phyloP scores from a whole-genome alignment of 23 red algal species.

The Agarophyton chilense region DNA sequence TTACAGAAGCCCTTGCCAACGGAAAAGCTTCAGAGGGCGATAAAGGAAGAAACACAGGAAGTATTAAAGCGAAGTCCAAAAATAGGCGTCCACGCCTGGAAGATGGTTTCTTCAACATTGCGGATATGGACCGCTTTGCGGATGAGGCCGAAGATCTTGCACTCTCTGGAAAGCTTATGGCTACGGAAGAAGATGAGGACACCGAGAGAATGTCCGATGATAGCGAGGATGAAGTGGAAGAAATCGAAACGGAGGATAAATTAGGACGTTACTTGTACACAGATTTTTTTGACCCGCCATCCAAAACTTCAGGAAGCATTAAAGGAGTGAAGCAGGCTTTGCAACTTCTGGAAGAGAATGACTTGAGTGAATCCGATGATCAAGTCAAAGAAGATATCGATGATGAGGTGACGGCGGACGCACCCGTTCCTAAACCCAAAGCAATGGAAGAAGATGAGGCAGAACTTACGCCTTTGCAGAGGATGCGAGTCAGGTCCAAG shows the following conservation, averaged over 20 bases:
- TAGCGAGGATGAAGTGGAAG: not conserved
- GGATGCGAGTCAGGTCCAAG: not conserved
- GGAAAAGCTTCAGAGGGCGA: not conserved
- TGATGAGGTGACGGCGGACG: not conserved
- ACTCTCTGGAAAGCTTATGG: slow-evolving; percentile 48
- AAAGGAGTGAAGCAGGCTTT: slow-evolving; percentile 1
- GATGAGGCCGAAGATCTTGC: slow-evolving; percentile 68
- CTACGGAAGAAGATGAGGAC: slow-evolving; percentile 21
- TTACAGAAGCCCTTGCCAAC: not conserved
- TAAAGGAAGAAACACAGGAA: not conserved
- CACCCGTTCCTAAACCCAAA: not conserved
- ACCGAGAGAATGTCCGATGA: slow-evolving; percentile 2
- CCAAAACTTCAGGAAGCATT: not conserved
- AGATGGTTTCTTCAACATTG: slow-evolving; percentile 60
- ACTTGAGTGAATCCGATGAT: slow-evolving; percentile 1
- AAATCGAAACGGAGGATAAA: not conserved
- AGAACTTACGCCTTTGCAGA: slow-evolving; percentile 31
- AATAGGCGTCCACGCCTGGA: not conserved
- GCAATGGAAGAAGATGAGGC: not conserved
- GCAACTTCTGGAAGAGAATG: slow-evolving; percentile 25
- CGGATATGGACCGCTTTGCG: slow-evolving; percentile 67
- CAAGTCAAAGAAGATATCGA: too few relatives aligned
- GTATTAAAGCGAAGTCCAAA: not conserved
- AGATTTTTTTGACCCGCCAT: slow-evolving; percentile 71
- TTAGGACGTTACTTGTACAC: slow-evolving; percentile 12